Evolutionary conservation across 495 filamentous ascomycete species (phyloP).

Genomic region (Xylona heveae): DNA sequence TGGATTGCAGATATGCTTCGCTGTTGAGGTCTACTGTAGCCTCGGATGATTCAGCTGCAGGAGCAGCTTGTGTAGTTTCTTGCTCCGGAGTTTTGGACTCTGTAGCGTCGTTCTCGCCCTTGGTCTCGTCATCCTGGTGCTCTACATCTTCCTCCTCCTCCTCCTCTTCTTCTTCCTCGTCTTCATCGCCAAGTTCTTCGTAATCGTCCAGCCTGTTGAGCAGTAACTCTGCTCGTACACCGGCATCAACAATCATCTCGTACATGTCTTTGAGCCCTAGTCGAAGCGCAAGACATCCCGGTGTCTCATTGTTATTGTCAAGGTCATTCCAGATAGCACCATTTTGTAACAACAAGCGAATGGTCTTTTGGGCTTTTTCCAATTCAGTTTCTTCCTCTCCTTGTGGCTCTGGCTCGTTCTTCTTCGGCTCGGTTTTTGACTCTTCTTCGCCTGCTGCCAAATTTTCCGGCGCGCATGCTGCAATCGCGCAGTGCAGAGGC

Average conservation of each 20-base stretch:
- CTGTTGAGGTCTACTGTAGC: constrained; percentile 27
- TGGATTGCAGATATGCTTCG: constrained; percentile 53
- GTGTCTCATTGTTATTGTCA: constrained; percentile 68
- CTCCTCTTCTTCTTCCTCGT: constrained; percentile 31
- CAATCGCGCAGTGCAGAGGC: constrained; percentile 78
- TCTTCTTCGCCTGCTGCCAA: constrained; percentile 5
- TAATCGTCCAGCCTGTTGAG: constrained; percentile 60
- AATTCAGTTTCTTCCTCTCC: constrained; percentile 15
- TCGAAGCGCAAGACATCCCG: constrained; percentile 64
- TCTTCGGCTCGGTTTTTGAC: neutral
- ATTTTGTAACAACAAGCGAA: constrained; percentile 58
- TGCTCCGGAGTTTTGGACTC: neutral
- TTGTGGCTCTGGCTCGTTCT: constrained; percentile 11
- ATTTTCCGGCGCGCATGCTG: constrained; percentile 13
- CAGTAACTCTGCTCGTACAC: constrained; percentile 75
- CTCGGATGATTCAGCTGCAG: constrained; percentile 15
- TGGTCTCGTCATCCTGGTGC: constrained; percentile 12
- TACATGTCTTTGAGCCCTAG: constrained; percentile 57
- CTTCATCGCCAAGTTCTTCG: constrained; percentile 41
- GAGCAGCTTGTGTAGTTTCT: constrained; percentile 10
- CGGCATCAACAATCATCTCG: constrained; percentile 70
- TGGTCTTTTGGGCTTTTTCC: constrained; percentile 30
- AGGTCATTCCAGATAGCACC: constrained; percentile 97
- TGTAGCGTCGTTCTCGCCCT: constrained; percentile 7
- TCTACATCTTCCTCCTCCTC: constrained; percentile 24